Conservation (phyloP, 2,329 filamentous ascomycete species). For the Cordyceps cateniannulata region DNA sequence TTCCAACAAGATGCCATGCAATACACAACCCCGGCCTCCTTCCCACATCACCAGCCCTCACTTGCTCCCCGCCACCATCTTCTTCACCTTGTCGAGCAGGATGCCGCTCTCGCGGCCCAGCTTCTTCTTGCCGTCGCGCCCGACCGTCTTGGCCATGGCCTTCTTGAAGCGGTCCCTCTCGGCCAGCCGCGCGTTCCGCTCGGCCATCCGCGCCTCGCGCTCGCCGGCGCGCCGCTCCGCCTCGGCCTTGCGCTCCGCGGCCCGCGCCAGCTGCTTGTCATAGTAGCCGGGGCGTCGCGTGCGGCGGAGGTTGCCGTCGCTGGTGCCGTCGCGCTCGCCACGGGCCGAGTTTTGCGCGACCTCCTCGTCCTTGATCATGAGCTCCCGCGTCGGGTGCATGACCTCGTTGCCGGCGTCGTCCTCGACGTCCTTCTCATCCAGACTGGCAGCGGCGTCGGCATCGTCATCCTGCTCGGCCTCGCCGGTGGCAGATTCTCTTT, state of each 20-base stretch:
- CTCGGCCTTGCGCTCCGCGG: constrained; percentile 37
- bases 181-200: constrained; percentile 59
- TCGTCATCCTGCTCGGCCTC: constrained; percentile 13
- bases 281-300: constrained; percentile 50
- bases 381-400: constrained; percentile 32
- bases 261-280: constrained; percentile 53
- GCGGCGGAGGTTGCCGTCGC: constrained; percentile 28
- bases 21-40: neutral
- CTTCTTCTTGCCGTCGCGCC: constrained; percentile 70
- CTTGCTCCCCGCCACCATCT: constrained; percentile 48
- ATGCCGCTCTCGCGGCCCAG: constrained; percentile 75
- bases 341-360: constrained; percentile 25
- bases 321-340: constrained; percentile 12
- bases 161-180: constrained; percentile 59
- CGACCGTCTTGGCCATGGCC: constrained; percentile 67
- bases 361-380: constrained; percentile 34
- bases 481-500: constrained; percentile 18
- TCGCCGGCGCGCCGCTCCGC: constrained; percentile 34
- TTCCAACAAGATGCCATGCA: neutral
- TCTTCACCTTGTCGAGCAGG: constrained; percentile 71
- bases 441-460: constrained; percentile 1
- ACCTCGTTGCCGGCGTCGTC: constrained; percentile 12
- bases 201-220: constrained; percentile 44
- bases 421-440: constrained; percentile 18
- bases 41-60: neutral